Evolutionary conservation across 345 rosid genomes (phyloP).

Genomic region (Clausena lansium): DNA sequence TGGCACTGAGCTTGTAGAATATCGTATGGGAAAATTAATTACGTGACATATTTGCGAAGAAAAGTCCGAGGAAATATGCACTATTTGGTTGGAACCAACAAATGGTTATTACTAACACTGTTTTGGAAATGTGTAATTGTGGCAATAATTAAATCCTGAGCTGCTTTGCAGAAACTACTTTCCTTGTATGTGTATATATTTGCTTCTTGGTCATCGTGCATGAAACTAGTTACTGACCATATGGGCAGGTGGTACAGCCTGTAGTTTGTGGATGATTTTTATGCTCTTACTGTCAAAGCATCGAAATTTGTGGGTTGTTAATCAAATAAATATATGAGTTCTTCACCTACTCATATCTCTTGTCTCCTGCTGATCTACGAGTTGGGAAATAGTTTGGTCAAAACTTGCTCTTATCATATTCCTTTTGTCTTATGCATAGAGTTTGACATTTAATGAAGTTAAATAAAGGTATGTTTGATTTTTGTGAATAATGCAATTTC

Average conservation of each 20-base stretch:
- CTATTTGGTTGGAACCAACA: background rate
- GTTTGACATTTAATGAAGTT: background rate
- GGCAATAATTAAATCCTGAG: background rate
- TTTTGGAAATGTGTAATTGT: background rate
- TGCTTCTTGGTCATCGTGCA: background rate
- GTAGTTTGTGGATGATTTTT: background rate
- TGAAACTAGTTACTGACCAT: background rate
- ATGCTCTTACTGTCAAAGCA: no score
- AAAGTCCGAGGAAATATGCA: background rate
- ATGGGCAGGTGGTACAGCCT: background rate
- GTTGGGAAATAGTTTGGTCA: background rate
- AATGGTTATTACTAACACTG: background rate
- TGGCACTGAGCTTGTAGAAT: background rate
- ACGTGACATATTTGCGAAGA: background rate
- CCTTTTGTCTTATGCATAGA: background rate
- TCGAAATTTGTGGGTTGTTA: background rate
- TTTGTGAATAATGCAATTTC: background rate
- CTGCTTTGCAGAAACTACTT: background rate
- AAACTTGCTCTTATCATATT: background rate
- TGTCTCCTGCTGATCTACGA: background rate
- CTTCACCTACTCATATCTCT: background rate
- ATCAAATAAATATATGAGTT: background rate
- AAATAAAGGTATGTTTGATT: background rate
- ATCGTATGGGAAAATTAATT: background rate
- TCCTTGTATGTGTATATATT: background rate